Evolutionary conservation across 129 eudicot species (phyloP).

Genomic region (Flaveria bidentis): DNA sequence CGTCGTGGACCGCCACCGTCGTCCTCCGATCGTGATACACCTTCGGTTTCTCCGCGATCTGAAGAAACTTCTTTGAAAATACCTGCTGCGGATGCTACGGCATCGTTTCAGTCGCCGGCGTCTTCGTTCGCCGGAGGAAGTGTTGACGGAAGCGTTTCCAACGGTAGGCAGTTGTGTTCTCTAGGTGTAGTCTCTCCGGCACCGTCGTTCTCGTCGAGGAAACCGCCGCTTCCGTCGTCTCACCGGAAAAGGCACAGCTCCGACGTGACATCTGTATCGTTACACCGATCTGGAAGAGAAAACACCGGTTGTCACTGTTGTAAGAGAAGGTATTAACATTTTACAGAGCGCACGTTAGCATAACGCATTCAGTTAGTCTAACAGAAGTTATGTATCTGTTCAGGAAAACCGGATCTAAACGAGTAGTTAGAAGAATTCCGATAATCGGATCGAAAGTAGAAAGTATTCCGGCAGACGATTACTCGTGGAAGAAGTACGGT

Average conservation of each 20-base stretch:
- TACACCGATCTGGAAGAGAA: constrained; percentile 30
- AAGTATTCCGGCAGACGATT: constrained; percentile 75
- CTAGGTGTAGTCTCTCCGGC: constrained; percentile 34
- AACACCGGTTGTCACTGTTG: constrained; percentile 44
- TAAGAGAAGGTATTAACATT: constrained; percentile 51
- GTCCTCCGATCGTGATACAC: constrained; percentile 15
- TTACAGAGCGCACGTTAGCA: constrained; percentile 15
- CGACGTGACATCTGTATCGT: constrained; percentile 31
- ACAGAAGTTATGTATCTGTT: background rate
- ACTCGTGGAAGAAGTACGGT: constrained; percentile 84
- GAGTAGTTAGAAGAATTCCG: constrained; percentile 47
- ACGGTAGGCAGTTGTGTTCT: constrained; percentile 48
- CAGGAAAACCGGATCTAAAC: constrained; percentile 51
- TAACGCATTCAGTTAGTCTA: background rate
- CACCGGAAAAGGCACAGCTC: constrained; percentile 48
- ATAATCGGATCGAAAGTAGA: constrained; percentile 63
- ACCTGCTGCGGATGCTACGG: constrained; percentile 36
- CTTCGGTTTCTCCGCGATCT: constrained; percentile 25
- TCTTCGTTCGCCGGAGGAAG: constrained; percentile 59
- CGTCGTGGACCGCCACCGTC: constrained; percentile 52
- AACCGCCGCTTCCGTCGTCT: constrained; percentile 62
- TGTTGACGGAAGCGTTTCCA: constrained; percentile 64
- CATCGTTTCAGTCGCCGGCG: constrained; percentile 36
- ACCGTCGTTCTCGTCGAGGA: constrained; percentile 48
- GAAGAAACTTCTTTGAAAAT: constrained; percentile 16